phyloP scores from a whole-genome alignment of 2,329 filamentous ascomycete genomes.

The Xylariomycetidae sp. region DNA sequence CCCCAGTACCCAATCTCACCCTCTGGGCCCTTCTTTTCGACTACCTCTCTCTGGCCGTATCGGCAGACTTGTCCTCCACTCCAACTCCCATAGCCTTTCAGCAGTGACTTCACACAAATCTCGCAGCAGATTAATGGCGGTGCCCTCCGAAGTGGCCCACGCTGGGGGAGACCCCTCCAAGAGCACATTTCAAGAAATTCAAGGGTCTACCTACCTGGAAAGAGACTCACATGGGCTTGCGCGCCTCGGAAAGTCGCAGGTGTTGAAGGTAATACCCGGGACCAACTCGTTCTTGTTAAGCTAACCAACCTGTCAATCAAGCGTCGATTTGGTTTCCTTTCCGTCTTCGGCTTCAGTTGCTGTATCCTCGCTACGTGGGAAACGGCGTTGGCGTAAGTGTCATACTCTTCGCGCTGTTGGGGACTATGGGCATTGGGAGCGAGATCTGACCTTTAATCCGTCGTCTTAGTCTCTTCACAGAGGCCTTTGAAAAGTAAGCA shows the following conservation, averaged over 20 bases:
- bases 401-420: constrained; percentile 1
- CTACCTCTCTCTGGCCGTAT: too few relatives aligned
- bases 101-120: too few relatives aligned
- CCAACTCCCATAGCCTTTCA: too few relatives aligned
- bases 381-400: constrained; percentile 10
- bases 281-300: too few relatives aligned
- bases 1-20: too few relatives aligned
- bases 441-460: too few relatives aligned
- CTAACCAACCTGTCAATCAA: too few relatives aligned
- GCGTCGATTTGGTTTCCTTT: constrained; percentile 16
- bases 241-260: constrained; percentile 14
- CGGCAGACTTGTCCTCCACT: too few relatives aligned
- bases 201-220: constrained; percentile 15
- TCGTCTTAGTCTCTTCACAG: constrained; percentile 10
- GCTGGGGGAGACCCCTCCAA: background rate
- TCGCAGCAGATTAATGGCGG: too few relatives aligned
- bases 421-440: too few relatives aligned
- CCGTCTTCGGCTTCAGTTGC: constrained; percentile 14
- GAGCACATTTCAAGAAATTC: constrained; percentile 12
- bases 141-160: constrained; percentile 3
- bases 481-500: constrained; percentile 10
- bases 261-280: constrained; percentile 16
- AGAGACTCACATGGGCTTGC: constrained; percentile 11
- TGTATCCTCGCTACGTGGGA: constrained; percentile 16
- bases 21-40: too few relatives aligned